Percentiles rank a stretch among this genome's conserved stretches.
Evolutionary conservation across 306 rosid genomes (phyloP).

Genomic region (Vachellia collinsii): DNA sequence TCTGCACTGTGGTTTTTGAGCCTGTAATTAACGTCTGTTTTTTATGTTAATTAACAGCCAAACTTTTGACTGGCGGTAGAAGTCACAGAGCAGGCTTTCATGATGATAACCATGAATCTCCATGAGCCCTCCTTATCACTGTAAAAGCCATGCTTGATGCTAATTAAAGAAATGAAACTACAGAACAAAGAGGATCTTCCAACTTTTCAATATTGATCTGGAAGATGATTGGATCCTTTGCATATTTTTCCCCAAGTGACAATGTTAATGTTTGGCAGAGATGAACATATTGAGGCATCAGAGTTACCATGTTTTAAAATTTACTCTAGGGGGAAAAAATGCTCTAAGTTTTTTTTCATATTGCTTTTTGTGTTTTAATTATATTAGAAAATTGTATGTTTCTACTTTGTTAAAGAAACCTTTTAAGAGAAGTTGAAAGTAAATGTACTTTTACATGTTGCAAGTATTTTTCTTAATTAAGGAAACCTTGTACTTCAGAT

Average conservation of each 20-base stretch:
- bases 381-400: too few relatives aligned
- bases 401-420: too few relatives aligned
- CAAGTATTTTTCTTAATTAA: too few relatives aligned
- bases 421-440: too few relatives aligned
- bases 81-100: slow-evolving; percentile 35
- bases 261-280: background rate
- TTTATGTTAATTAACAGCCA: slow-evolving; percentile 38
- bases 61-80: slow-evolving; percentile 34
- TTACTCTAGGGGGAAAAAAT: too few relatives aligned
- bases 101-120: slow-evolving; percentile 3
- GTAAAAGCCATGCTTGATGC: slow-evolving; percentile 20
- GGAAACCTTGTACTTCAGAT: too few relatives aligned
- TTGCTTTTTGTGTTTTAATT: too few relatives aligned
- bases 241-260: background rate
- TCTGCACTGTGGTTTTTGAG: background rate
- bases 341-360: too few relatives aligned
- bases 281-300: background rate
- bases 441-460: too few relatives aligned
- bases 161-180: background rate
- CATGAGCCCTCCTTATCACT: slow-evolving; percentile 10
- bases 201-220: too few relatives aligned
- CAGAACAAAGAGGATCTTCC: too few relatives aligned
- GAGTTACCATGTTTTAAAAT: too few relatives aligned
- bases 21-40: background rate
- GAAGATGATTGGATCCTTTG: background rate